A percentile compares a stretch with the other conserved stretches of the same genome.
Evolutionary conservation across 495 filamentous ascomycete genomes (phyloP).

Genomic region (Trichoderma orchidacearum): DNA sequence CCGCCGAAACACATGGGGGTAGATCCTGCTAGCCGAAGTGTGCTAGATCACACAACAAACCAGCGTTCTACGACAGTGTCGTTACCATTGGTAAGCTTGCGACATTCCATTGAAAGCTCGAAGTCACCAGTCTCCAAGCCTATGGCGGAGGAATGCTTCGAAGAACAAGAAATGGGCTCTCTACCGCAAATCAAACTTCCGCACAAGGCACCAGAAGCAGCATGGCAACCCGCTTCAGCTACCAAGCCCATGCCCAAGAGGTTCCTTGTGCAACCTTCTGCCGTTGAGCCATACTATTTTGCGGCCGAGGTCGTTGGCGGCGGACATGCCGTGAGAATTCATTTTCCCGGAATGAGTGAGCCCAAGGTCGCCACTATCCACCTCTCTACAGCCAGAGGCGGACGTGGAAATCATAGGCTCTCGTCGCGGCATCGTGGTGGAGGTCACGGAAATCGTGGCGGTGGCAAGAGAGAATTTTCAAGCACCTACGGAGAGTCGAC

Average conservation of each 20-base stretch:
- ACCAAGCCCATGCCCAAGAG: constrained; percentile 21
- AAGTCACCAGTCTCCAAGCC: constrained; percentile 35
- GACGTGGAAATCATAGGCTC: constrained; percentile 12
- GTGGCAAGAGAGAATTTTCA: not conserved
- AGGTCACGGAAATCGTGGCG: constrained; percentile 8
- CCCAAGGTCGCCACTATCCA: constrained; percentile 24
- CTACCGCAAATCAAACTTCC: constrained; percentile 57
- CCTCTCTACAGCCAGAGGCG: constrained; percentile 17
- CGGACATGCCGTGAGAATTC: constrained; percentile 27
- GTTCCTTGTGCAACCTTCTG: constrained; percentile 19
- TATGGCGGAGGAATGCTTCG: constrained; percentile 68
- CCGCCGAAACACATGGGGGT: constrained; percentile 40
- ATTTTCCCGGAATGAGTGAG: constrained; percentile 25
- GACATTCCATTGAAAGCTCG: constrained; percentile 7
- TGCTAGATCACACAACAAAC: constrained; percentile 38
- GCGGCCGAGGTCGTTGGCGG: constrained; percentile 20
- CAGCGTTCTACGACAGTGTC: constrained; percentile 43
- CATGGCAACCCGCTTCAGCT: constrained; percentile 29
- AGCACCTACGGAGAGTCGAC: not conserved
- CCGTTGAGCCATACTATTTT: constrained; percentile 26
- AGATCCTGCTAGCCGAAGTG: constrained; percentile 44
- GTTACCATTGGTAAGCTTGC: constrained; percentile 26
- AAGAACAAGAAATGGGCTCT: constrained; percentile 70
- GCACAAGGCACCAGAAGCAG: constrained; percentile 37
- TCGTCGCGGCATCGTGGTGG: constrained; percentile 5